A percentile compares a stretch with the other conserved stretches of the same genome.
These are phyloP conservation scores for Phytophthora crassamura DNA, from an alignment of 352 stramenopile genomes.

Conservation along the genomic window DNA sequence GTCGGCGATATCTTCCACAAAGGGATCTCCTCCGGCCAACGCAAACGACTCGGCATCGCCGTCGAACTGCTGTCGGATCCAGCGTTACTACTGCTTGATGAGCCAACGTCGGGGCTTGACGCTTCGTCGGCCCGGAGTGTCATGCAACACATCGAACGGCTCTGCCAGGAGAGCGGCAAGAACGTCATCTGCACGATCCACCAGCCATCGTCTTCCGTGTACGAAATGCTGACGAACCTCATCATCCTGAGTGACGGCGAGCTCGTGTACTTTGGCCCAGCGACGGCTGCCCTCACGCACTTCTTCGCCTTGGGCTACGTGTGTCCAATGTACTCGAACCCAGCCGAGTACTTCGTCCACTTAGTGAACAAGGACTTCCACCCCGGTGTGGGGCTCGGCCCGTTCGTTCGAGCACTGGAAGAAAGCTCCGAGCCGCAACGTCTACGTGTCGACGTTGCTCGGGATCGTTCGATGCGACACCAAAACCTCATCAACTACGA, in stretches of 20 bases:
- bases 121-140: constrained; percentile 88
- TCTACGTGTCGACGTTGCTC: constrained; percentile 39
- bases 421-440: constrained; percentile 36
- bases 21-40: constrained; percentile 88
- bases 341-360: constrained; percentile 70
- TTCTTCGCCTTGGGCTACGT: constrained; percentile 59
- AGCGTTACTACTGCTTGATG: constrained; percentile 95
- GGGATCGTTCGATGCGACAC: constrained; percentile 34
- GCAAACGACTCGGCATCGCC: constrained; percentile 93
- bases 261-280: constrained; percentile 89
- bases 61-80: constrained; percentile 94
- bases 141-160: constrained; percentile 74
- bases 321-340: constrained; percentile 74
- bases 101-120: constrained; percentile 94
- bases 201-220: constrained; percentile 83
- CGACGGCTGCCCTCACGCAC: constrained; percentile 55
- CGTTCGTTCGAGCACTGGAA: constrained; percentile 42
- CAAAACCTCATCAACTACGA: constrained; percentile 40
- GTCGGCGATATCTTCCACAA: constrained; percentile 89
- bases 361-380: constrained; percentile 72
- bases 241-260: constrained; percentile 72
- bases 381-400: constrained; percentile 28
- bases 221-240: constrained; percentile 73
- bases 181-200: constrained; percentile 88
- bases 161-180: constrained; percentile 57